Percentiles rank a stretch among this genome's conserved stretches.
Evolutionary conservation across 495 filamentous ascomycete species (phyloP).

Genomic region (Aspergillus nanangensis): DNA sequence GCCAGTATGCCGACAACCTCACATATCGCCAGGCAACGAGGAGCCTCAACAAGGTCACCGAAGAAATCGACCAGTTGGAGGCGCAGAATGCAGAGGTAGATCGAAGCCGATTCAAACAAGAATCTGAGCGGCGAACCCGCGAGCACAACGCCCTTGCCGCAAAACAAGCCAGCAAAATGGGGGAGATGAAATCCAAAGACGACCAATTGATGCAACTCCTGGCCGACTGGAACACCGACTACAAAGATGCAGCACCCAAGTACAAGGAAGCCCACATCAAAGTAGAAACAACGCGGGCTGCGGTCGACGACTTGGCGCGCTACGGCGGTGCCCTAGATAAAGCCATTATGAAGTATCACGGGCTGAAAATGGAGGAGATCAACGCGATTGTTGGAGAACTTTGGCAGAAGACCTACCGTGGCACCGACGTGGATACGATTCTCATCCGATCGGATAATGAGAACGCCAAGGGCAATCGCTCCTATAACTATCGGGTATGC

Average conservation of each 20-base stretch:
- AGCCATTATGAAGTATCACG: slow-evolving; percentile 95
- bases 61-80: slow-evolving; percentile 72
- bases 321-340: slow-evolving; percentile 81
- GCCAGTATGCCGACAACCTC: slow-evolving; percentile 82
- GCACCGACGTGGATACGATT: slow-evolving; percentile 96
- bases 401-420: slow-evolving; percentile 95
- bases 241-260: slow-evolving; percentile 73
- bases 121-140: slow-evolving; percentile 60
- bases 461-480: slow-evolving; percentile 66
- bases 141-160: slow-evolving; percentile 57
- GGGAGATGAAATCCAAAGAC: slow-evolving; percentile 76
- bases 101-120: slow-evolving; percentile 63
- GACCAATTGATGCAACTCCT: slow-evolving; percentile 64
- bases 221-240: slow-evolving; percentile 78
- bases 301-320: slow-evolving; percentile 80
- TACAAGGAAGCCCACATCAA: slow-evolving; percentile 88
- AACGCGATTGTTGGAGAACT: slow-evolving; percentile 92
- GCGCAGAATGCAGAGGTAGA: slow-evolving; percentile 79
- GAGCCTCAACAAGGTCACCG: slow-evolving; percentile 58
- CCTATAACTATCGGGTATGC: slow-evolving; percentile 95
- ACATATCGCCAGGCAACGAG: slow-evolving; percentile 70
- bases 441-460: slow-evolving; percentile 89
- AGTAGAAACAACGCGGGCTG: slow-evolving; percentile 88
- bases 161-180: slow-evolving; percentile 60
- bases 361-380: slow-evolving; percentile 97